Percentiles rank a stretch among this genome's conserved stretches.
Evolutionary conservation across 495 filamentous ascomycete species (phyloP).

Genomic region (Saxophila tyrrhenica): DNA sequence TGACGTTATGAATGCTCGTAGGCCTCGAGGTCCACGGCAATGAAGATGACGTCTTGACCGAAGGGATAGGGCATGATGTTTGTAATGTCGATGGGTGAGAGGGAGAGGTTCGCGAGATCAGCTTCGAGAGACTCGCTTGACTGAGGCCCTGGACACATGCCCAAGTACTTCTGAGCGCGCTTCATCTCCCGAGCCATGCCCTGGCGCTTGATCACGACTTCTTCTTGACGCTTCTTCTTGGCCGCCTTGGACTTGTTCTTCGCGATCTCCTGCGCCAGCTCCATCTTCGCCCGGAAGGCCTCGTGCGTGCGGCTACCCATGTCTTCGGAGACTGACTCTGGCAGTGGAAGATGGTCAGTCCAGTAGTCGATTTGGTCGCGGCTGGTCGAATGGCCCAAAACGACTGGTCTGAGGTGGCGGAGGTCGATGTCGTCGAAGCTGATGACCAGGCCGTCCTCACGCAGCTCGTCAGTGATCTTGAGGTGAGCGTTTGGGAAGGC

Average conservation of each 20-base stretch:
- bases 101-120: conserved; percentile 10
- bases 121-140: neutral
- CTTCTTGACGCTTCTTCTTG: conserved; percentile 32
- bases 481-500: conserved; percentile 35
- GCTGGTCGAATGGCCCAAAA: conserved; percentile 44
- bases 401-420: conserved; percentile 49
- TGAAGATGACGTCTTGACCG: conserved; percentile 48
- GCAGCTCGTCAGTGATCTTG: conserved; percentile 37
- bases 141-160: conserved; percentile 36
- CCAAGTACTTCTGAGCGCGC: conserved; percentile 57
- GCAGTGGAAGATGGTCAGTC: conserved; percentile 19
- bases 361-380: conserved; percentile 27
- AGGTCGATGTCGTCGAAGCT: conserved; percentile 50
- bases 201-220: conserved; percentile 36
- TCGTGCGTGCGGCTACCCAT: conserved; percentile 27
- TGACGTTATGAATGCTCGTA: conserved; percentile 52
- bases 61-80: conserved; percentile 37
- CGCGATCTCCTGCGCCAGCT: conserved; percentile 31
- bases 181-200: conserved; percentile 41
- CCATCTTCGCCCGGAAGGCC: conserved; percentile 40
- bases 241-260: conserved; percentile 36
- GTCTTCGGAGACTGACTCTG: neutral
- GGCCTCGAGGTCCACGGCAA: conserved; percentile 72
- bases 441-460: conserved; percentile 41
- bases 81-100: conserved; percentile 28